Evolutionary conservation across 768 basidiomycete genomes (phyloP), one percentile per base, ranked within the genome.

Genomic region (Leucocoprinus birnbaumii): DNA sequence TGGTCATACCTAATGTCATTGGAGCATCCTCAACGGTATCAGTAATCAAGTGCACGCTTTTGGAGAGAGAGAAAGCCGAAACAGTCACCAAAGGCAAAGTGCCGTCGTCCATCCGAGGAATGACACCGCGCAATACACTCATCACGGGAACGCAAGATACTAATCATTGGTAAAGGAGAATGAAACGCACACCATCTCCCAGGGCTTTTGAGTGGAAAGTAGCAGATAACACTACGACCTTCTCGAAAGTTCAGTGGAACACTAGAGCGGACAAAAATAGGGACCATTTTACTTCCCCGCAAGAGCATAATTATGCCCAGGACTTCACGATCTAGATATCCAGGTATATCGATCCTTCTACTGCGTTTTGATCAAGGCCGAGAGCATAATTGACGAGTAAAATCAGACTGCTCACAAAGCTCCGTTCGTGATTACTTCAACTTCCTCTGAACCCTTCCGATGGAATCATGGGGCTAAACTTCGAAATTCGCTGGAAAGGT

Each of bases 191-290:
- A 13, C 38, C n/a, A 16, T 38, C 11, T 3, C 38, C 42, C 22
- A 44, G 42, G 18, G 10, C 5, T 44, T 21, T 6, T 3, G 42
- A 44, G 13, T 41, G 40, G 40, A 41, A n/a, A n/a, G n/a, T 41
- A 41, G 22, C 27, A 19, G 25, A 45, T 25, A 9, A 5, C 31
- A 53, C 13, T 37, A 18, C 10, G 19, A n/a, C 21, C 26, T 53
- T 53, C 52, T 53, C 43, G 44, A 46, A 46, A 46, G 27, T 43
- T 31, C 31, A 14, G 13, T 14, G 27, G 40, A 42, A 43, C 43
- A 11, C 18, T 43, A 31, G 43, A 22, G 9, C 13, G 35, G 9
- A 40, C 43, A 35, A 53, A 38, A 37, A 53, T 53, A 35, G 42
- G 24, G 22, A 25, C 35, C 16, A n/a, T 7, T 10, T 22, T 35